Base-by-base conservation (phyloP, 768 basidiomycete genomes). In the Russula emetica region DNA sequence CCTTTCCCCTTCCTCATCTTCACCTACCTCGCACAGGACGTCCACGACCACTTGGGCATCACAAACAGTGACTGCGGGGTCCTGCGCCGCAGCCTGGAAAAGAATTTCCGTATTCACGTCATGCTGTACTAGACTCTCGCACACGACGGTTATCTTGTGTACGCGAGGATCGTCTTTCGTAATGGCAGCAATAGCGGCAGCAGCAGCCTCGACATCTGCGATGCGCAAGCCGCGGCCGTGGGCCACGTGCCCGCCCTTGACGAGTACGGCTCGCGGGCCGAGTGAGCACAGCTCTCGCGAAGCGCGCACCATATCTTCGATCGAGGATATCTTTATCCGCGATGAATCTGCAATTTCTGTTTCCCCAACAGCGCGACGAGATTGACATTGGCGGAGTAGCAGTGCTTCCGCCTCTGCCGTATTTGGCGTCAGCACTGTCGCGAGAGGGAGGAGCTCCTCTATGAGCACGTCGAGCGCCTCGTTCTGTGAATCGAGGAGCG, bases 241-340 rank as follows among this genome's bases (percentile, higher is more conserved):
- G 0, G 73, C 72, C 14, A 92, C 69, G 71, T 97, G 94, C 0
- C 94, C 94, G 2, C 94, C 94, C 71, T 96, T 98, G 60, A 97
- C 73, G 13, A 96, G 77, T 0, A 92, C 86, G 1, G 84, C 83
- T 2, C 75, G 72, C 0, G 81, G 75, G 0, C 85, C 86, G 9
- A 81, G 73, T 0, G 62, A 69, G 3, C 82, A 72, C 5, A 93
- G 75, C 38, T 76, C 73, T 36, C 73, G 72, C 0, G 85, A 84
- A 2, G 85, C 85, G 6, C 58, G 57, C 24, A 89, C 66, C 87
- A 94, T 87, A 60, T 84, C 85, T 22, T 75, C 74, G 9, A 94
- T 70, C 4, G 73, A 78, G 0, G 67, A 64, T 52, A 87, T 85
- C 49, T 66, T 60, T 8, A 5, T 11, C 22, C 2, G 20, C 0